A percentile compares a stretch with the other conserved stretches of the same genome.
These are phyloP conservation scores for Elasticomyces elasticus DNA, from an alignment of 495 filamentous ascomycete species.

Conservation along the genomic window DNA sequence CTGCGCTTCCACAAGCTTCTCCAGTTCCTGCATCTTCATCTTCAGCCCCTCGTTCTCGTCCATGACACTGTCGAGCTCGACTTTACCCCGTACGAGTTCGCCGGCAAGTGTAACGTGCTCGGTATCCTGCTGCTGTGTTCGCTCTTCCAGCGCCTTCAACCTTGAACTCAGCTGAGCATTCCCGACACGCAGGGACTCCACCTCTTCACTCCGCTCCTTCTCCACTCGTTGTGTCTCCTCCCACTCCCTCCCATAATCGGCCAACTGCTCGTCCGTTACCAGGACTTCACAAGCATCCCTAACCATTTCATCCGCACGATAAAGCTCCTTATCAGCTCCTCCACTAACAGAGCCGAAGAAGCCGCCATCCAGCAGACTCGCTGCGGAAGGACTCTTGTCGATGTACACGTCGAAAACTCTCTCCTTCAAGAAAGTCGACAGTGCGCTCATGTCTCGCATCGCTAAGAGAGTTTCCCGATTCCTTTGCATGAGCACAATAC, in stretches of 20 bases:
- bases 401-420: conserved; percentile 94
- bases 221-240: conserved; percentile 71
- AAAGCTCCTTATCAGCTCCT: conserved; percentile 85
- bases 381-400: conserved; percentile 77
- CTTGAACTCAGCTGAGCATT: conserved; percentile 55
- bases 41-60: conserved; percentile 81
- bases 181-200: conserved; percentile 61
- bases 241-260: conserved; percentile 78
- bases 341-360: conserved; percentile 85
- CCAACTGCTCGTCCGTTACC: conserved; percentile 69
- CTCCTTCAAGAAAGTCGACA: conserved; percentile 87
- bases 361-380: conserved; percentile 83
- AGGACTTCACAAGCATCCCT: conserved; percentile 87
- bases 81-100: conserved; percentile 80
- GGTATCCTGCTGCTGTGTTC: conserved; percentile 76
- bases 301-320: conserved; percentile 85
- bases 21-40: conserved; percentile 71
- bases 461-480: conserved; percentile 67
- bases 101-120: conserved; percentile 90
- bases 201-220: conserved; percentile 69
- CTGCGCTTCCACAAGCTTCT: conserved; percentile 77
- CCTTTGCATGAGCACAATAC: conserved; percentile 89
- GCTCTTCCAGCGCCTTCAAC: conserved; percentile 75
- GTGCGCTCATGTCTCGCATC: conserved; percentile 79
- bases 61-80: conserved; percentile 79